phyloP scores from a whole-genome alignment of 2,329 filamentous ascomycete genomes.

The Plenodomus lindquistii region DNA sequence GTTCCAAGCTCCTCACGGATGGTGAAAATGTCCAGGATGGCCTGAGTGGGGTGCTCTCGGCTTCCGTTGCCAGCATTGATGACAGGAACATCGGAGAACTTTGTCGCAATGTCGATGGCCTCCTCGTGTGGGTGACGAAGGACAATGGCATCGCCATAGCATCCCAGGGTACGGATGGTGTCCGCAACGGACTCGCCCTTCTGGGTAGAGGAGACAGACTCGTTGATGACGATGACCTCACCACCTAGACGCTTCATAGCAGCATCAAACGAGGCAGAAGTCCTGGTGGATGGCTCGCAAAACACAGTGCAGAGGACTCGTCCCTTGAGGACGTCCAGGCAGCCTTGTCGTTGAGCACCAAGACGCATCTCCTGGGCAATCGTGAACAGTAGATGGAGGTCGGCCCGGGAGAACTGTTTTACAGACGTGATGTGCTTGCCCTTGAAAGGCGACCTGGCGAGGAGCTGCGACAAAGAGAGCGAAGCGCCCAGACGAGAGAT shows the following conservation, averaged over 20 bases:
- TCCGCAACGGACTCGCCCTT: constrained; percentile 96
- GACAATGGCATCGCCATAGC: constrained; percentile 95
- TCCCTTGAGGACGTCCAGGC: constrained; percentile 83
- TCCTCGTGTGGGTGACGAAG: constrained; percentile 86
- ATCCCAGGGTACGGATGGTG: constrained; percentile 88
- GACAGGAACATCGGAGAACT: constrained; percentile 86
- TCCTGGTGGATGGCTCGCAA: constrained; percentile 96
- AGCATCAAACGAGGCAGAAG: constrained; percentile 92
- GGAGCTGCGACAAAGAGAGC: constrained; percentile 67
- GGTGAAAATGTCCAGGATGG: constrained; percentile 96
- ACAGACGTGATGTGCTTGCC: constrained; percentile 89
- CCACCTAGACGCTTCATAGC: constrained; percentile 98
- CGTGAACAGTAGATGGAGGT: constrained; percentile 92
- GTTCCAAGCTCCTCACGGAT: constrained; percentile 97
- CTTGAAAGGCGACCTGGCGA: constrained; percentile 84
- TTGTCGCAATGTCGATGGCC: constrained; percentile 79
- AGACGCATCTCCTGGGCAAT: constrained; percentile 97
- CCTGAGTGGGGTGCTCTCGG: constrained; percentile 95
- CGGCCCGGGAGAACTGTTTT: constrained; percentile 82
- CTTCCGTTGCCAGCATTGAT: constrained; percentile 98
- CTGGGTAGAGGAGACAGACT: constrained; percentile 81
- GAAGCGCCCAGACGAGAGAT: constrained; percentile 60
- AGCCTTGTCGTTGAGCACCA: constrained; percentile 88
- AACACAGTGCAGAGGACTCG: constrained; percentile 90
- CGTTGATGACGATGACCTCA: constrained; percentile 78